Conservation (phyloP, 495 filamentous ascomycete species). For the Jackrogersella multiformis region DNA sequence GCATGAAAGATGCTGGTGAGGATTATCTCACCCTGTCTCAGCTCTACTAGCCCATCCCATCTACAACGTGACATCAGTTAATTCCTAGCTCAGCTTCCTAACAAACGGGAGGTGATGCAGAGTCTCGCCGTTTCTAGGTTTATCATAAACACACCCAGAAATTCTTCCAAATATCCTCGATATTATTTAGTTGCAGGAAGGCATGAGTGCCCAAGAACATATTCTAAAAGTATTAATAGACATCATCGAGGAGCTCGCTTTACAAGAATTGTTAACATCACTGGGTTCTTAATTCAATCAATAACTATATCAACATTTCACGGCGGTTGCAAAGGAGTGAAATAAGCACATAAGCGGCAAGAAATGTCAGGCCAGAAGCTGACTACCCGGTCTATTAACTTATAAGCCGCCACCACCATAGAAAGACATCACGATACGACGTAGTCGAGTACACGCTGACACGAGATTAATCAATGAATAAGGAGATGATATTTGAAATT, state of each 20-base stretch:
- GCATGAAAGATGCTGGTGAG: not conserved
- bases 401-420: not conserved
- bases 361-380: not conserved
- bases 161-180: too few relatives aligned
- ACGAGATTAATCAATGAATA: not conserved
- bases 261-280: too few relatives aligned
- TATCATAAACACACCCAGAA: not conserved
- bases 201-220: too few relatives aligned
- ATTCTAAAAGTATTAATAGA: too few relatives aligned
- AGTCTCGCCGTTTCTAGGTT: not conserved
- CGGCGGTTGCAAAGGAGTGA: too few relatives aligned
- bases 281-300: too few relatives aligned
- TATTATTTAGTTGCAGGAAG: too few relatives aligned
- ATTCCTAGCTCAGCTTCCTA: not conserved
- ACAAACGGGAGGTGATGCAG: not conserved
- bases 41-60: not conserved
- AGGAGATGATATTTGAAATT: not conserved
- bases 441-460: not conserved
- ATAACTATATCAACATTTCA: too few relatives aligned
- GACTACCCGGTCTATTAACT: not conserved
- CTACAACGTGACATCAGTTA: constrained; percentile 24
- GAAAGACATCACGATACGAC: not conserved
- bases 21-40: constrained; percentile 10
- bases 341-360: too few relatives aligned
- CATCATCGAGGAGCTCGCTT: too few relatives aligned